A percentile compares a stretch with the other conserved stretches of the same genome.
Evolutionary conservation across 257 asterid genomes (phyloP).

Genomic region (Solanum stenotomum): DNA sequence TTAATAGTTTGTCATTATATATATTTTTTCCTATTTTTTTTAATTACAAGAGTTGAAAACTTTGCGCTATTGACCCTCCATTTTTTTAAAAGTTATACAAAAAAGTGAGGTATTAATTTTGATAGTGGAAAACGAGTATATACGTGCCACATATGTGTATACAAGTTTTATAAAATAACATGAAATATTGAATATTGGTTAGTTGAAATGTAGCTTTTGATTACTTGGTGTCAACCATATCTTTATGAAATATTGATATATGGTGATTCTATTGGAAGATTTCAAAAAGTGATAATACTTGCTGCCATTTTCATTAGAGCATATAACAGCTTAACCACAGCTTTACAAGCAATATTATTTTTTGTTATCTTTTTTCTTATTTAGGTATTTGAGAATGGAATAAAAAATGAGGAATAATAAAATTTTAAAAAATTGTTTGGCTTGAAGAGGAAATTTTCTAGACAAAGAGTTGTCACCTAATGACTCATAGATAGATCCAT

Average conservation of each 20-base stretch:
- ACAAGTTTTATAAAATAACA: not conserved
- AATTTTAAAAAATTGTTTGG: not conserved
- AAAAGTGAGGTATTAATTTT: not conserved
- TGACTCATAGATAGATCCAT: not conserved
- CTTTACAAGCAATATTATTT: not conserved
- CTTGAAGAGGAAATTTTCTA: not conserved
- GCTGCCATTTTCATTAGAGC: not conserved
- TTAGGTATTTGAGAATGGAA: not conserved
- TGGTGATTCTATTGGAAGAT: not conserved
- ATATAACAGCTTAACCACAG: constrained; percentile 20
- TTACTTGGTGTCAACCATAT: not conserved
- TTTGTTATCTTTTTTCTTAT: not conserved
- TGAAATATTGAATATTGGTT: not conserved
- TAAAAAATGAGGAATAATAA: not conserved
- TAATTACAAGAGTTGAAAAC: not conserved
- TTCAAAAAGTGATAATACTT: not conserved
- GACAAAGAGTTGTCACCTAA: constrained; percentile 39
- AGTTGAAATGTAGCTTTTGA: not conserved
- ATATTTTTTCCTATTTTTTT: not conserved
- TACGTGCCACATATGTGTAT: not conserved
- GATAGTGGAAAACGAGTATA: not conserved
- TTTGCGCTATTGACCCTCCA: not conserved
- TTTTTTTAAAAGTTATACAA: not conserved
- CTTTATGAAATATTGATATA: not conserved
- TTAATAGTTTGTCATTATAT: no score